Conservation (phyloP, 805 yeast species). For the Candida incommunis region DNA sequence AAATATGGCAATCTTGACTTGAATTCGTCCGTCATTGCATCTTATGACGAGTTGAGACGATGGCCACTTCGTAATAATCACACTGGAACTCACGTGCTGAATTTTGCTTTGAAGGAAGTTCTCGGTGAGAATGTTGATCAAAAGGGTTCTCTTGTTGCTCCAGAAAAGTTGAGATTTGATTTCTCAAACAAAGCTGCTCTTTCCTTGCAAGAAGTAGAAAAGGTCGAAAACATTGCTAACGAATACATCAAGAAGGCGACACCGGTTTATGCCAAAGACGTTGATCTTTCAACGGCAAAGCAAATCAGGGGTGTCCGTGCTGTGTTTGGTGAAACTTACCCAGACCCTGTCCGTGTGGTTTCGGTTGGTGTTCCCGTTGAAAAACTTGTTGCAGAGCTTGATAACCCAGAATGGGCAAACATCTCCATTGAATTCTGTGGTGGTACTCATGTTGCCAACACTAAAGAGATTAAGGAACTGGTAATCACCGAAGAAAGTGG, state of each 20-base stretch:
- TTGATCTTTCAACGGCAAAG: conserved; percentile 57
- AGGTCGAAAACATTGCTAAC: conserved; percentile 65
- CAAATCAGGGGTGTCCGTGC: conserved; percentile 82
- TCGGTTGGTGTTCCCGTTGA: conserved; percentile 87
- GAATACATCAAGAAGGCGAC: conserved; percentile 56
- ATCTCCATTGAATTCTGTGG: conserved; percentile 95
- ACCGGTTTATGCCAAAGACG: conserved; percentile 72
- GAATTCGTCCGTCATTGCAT: conserved; percentile 63
- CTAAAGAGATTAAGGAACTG: conserved; percentile 85
- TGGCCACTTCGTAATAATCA: conserved; percentile 96
- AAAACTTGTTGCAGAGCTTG: conserved; percentile 59
- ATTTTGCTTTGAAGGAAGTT: conserved; percentile 73
- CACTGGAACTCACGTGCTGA: conserved; percentile 93
- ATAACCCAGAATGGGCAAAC: conserved; percentile 58
- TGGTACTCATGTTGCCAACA: conserved; percentile 91
- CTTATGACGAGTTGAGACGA: conserved; percentile 85
- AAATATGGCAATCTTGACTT: conserved; percentile 62
- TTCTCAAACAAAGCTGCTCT: conserved; percentile 87
- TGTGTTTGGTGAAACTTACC: conserved; percentile 97
- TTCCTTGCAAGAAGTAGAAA: conserved; percentile 49
- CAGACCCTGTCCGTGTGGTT: conserved; percentile 97
- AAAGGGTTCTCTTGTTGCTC: conserved; percentile 91
- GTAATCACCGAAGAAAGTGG: conserved; percentile 90
- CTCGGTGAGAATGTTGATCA: conserved; percentile 86
- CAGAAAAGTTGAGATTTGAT: conserved; percentile 91